Base-by-base conservation (phyloP, 208 protist species). In the Novymonas esmeraldas region DNA sequence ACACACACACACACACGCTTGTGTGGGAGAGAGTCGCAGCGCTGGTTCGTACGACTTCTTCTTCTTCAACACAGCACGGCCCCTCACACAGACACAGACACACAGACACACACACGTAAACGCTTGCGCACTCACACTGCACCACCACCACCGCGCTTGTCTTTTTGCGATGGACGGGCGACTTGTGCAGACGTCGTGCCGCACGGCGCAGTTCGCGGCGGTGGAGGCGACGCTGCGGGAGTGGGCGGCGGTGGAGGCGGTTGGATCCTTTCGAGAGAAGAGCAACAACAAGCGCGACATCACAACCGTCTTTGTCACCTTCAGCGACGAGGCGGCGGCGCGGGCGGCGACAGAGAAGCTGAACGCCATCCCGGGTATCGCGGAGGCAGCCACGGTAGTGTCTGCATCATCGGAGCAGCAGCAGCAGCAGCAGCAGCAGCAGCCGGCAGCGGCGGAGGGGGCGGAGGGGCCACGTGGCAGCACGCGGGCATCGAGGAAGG, bases 231-330 rank as follows among this genome's bases (percentile, higher is more conserved):
- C 74, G 38, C 61, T 95, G 26, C 73, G 84, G 29, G 73, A 87
- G 44, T 95, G 84, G 87, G 63, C 79, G 24, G 82, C 84, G 39
- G 87, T 95, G n/a, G 81, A 90, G 42, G 77, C 84, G 11, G 90
- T 96, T 45, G 87, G 87, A 4, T 94, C 87, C 36, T 73, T 96
- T 48, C 77, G 87, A 29, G 80, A 85, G n/a, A 94, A 94, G 67
- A 68, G 79, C 24, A 88, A 91, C 56, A 86, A 87, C 52, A 94
- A 92, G 49, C 76, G 74, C 10, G 81, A 91, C 60, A 45, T 85
- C 38, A 96, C 90, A 14, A 93, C 77, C 3, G 90, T 96, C 0
- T 92, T 94, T 54, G 80, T 96, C 50, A 96, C 81, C 16, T 93
- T 92, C 58, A 52, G 44, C 20, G 64, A 76, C 60, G 81, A 84